These are phyloP conservation scores for Epicoccum nigrum DNA, from an alignment of 2,329 filamentous ascomycete genomes.

Conservation along the genomic window DNA sequence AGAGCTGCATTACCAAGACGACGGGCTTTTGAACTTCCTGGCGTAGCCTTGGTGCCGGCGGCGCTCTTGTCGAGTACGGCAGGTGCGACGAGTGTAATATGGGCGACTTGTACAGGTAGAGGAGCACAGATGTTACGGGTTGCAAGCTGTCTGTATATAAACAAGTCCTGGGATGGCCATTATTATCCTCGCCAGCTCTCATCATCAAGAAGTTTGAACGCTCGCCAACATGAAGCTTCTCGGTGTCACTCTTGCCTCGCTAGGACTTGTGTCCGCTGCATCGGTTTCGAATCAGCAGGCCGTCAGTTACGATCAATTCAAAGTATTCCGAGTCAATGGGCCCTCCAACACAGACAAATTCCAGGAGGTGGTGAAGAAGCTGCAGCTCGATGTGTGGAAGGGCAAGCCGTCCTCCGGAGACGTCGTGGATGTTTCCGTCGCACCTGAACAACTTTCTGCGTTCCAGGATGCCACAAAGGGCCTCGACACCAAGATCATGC, in stretches of 20 bases:
- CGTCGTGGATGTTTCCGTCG: constrained; percentile 46
- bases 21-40: constrained; percentile 15
- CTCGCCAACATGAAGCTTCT: constrained; percentile 40
- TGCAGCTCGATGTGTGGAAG: constrained; percentile 44
- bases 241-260: constrained; percentile 35
- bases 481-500: constrained; percentile 43
- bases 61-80: constrained; percentile 13
- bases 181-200: constrained; percentile 13
- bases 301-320: constrained; percentile 45
- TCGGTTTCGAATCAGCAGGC: constrained; percentile 37
- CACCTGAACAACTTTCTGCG: constrained; percentile 37
- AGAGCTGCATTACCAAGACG: constrained; percentile 12
- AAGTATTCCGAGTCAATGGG: constrained; percentile 46
- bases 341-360: constrained; percentile 36
- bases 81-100: constrained; percentile 15
- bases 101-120: background rate
- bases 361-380: constrained; percentile 36
- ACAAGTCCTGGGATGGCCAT: background rate
- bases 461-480: constrained; percentile 36
- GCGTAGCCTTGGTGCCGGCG: constrained; percentile 15
- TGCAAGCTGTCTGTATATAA: constrained; percentile 6
- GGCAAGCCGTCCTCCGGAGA: constrained; percentile 40
- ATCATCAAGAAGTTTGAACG: constrained; percentile 3
- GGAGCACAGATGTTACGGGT: background rate
- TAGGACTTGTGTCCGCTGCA: constrained; percentile 42